Evolutionary conservation across 2,329 filamentous ascomycete genomes (phyloP).

Genomic region (Ceratocystis diversiconidia): DNA sequence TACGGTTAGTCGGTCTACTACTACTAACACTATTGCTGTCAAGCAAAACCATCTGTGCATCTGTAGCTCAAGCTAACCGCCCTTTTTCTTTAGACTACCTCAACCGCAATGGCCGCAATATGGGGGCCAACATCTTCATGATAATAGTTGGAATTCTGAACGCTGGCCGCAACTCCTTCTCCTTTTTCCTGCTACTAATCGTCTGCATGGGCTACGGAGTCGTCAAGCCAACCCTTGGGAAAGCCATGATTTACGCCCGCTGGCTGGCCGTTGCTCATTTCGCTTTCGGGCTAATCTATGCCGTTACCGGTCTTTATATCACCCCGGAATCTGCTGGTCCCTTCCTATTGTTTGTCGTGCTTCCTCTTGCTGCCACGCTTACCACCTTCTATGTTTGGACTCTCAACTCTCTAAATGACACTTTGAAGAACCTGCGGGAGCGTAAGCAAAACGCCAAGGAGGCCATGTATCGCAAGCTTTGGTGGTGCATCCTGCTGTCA

Average conservation of each 20-base stretch:
- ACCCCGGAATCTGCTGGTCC: slow-evolving; percentile 79
- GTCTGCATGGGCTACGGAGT: slow-evolving; percentile 99
- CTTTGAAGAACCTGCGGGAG: slow-evolving; percentile 89
- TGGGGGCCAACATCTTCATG: slow-evolving; percentile 72
- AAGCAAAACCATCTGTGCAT: too few relatives aligned
- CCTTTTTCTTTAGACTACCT: slow-evolving; percentile 55
- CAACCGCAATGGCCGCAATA: slow-evolving; percentile 75
- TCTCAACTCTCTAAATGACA: slow-evolving; percentile 82
- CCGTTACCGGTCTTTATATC: slow-evolving; percentile 74
- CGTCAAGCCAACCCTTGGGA: slow-evolving; percentile 81
- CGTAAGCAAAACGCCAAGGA: slow-evolving; percentile 90
- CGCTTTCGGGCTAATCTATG: slow-evolving; percentile 85
- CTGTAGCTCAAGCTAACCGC: neutral
- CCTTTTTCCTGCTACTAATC: slow-evolving; percentile 92
- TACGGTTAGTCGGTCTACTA: slow-evolving; percentile 46
- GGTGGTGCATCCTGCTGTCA: slow-evolving; percentile 90
- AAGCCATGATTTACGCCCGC: slow-evolving; percentile 87
- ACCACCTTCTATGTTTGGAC: slow-evolving; percentile 99
- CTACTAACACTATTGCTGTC: slow-evolving; percentile 18
- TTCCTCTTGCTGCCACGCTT: slow-evolving; percentile 79
- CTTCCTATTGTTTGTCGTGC: slow-evolving; percentile 79
- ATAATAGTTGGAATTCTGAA: slow-evolving; percentile 87
- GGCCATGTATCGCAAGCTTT: slow-evolving; percentile 92
- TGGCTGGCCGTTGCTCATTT: slow-evolving; percentile 87
- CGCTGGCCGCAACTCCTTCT: slow-evolving; percentile 90